Percentiles rank a stretch among this genome's conserved stretches.
Conservation (phyloP, 345 rosid species). For the Eucalyptus tenuipes region DNA sequence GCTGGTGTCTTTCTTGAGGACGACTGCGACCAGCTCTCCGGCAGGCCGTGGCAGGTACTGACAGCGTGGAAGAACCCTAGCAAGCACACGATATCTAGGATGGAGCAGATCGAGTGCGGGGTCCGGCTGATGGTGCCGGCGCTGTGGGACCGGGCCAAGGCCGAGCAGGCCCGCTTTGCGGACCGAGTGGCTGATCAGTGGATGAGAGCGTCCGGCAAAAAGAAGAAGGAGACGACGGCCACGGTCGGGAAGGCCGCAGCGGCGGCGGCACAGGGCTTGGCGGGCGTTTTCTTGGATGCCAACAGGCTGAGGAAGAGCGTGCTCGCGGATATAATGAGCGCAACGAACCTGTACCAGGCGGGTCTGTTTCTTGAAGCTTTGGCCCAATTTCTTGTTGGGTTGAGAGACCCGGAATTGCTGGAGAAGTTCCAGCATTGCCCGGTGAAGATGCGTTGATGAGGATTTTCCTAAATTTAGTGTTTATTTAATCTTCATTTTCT, state of each 20-base stretch:
- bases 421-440: slow-evolving; percentile 11
- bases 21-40: not conserved
- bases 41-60: slow-evolving; percentile 23
- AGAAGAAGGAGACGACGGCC: not conserved
- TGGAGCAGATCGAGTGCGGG: slow-evolving; percentile 78
- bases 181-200: slow-evolving; percentile 34
- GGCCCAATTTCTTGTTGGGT: slow-evolving; percentile 73
- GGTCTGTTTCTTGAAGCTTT: slow-evolving; percentile 82
- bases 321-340: slow-evolving; percentile 53
- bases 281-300: slow-evolving; percentile 49
- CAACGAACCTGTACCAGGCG: slow-evolving; percentile 43
- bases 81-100: slow-evolving; percentile 10
- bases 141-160: slow-evolving; percentile 28
- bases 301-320: slow-evolving; percentile 65
- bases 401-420: slow-evolving; percentile 36
- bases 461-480: not conserved
- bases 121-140: slow-evolving; percentile 72
- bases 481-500: not conserved
- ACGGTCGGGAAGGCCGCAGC: slow-evolving; percentile 1
- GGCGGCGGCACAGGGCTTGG: slow-evolving; percentile 32
- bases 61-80: slow-evolving; percentile 63
- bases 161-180: slow-evolving; percentile 32
- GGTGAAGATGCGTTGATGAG: not conserved
- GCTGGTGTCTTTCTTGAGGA: not conserved
- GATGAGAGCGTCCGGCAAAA: slow-evolving; percentile 1